These are phyloP conservation scores for Acanthamoeba sp. DNA, from an alignment of 208 protist species.

Conservation along the genomic window DNA sequence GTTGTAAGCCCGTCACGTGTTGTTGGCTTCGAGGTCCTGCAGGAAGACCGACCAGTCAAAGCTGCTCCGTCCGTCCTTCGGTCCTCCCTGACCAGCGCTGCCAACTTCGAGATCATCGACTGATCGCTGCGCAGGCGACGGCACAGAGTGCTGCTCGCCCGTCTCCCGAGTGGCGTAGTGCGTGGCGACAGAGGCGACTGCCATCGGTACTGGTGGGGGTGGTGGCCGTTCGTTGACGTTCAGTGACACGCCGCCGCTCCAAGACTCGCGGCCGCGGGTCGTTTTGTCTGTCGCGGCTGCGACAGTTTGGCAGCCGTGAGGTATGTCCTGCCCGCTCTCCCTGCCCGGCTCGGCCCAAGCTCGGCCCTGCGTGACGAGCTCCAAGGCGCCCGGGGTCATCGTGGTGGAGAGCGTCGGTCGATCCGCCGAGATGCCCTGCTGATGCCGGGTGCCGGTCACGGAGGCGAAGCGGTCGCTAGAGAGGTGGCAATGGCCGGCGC, in stretches of 20 bases:
- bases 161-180: too few relatives aligned
- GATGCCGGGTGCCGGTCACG: background rate
- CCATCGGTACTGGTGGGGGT: background rate
- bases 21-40: background rate
- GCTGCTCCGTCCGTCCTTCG: background rate
- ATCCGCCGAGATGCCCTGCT: background rate
- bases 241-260: background rate
- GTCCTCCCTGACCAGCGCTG: background rate
- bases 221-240: background rate
- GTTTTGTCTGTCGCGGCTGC: background rate
- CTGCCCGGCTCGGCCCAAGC: background rate
- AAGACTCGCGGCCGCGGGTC: background rate
- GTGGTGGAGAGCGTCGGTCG: background rate
- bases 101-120: background rate
- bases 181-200: too few relatives aligned
- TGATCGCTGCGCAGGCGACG: background rate
- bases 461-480: background rate
- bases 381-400: background rate
- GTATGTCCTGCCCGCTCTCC: constrained; percentile 46
- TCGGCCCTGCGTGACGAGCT: background rate
- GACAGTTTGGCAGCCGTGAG: background rate
- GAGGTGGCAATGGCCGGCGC: background rate
- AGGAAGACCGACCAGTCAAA: background rate
- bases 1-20: background rate
- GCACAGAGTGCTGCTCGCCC: too few relatives aligned